Conservation (phyloP, 2,329 filamentous ascomycete species). For the Graphilbum ipis-grandicollis region DNA sequence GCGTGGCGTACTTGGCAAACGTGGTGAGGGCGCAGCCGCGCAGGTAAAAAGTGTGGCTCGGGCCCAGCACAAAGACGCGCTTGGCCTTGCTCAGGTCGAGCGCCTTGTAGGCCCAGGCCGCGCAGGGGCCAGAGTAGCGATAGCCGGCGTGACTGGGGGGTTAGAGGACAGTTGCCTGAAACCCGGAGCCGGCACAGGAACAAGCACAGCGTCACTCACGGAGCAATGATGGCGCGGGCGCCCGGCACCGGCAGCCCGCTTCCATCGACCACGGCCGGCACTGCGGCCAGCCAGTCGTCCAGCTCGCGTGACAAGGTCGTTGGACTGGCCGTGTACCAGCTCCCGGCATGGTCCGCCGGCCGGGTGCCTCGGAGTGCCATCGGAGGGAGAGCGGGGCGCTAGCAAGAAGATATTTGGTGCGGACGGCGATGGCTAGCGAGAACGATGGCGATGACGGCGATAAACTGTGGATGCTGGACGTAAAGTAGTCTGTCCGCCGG, state of each 20-base stretch:
- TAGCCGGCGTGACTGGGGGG: constrained; percentile 81
- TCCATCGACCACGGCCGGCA: constrained; percentile 48
- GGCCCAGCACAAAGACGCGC: constrained; percentile 80
- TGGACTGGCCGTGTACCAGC: constrained; percentile 62
- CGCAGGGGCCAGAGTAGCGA: constrained; percentile 75
- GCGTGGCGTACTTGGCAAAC: constrained; percentile 55
- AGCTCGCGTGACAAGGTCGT: constrained; percentile 49
- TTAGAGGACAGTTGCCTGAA: no score
- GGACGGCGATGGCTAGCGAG: neutral
- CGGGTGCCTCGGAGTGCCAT: constrained; percentile 8
- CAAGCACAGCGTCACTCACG: constrained; percentile 40
- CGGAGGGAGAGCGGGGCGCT: neutral
- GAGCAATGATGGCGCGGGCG: constrained; percentile 77
- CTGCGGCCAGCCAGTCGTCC: constrained; percentile 53
- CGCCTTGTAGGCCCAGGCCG: constrained; percentile 85
- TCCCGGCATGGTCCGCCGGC: constrained; percentile 48
- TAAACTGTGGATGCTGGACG: no score
- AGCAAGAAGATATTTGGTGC: no score
- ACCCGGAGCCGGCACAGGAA: constrained; percentile 1
- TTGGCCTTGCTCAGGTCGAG: constrained; percentile 71
- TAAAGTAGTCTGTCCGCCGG: no score
- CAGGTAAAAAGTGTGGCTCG: constrained; percentile 78
- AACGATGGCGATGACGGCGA: neutral
- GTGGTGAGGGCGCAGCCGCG: constrained; percentile 58
- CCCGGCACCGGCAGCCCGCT: constrained; percentile 47